These are phyloP conservation scores for Apiotrichum veenhuisii DNA, from an alignment of 1,284 basidiomycete species.

Conservation along the genomic window DNA sequence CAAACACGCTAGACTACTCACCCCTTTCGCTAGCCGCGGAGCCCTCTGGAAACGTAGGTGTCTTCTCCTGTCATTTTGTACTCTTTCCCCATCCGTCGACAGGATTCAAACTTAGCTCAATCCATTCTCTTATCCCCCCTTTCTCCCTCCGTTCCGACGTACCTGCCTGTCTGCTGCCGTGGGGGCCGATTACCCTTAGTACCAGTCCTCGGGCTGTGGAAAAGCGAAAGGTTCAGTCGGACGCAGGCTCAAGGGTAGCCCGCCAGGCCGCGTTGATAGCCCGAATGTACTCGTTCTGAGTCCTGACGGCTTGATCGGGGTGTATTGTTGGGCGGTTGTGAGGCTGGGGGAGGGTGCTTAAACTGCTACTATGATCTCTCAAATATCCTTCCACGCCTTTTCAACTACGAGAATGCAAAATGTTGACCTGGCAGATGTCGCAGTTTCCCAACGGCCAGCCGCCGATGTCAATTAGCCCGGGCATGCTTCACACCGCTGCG, in stretches of 20 bases:
- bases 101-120: constrained; percentile 51
- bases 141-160: constrained; percentile 17
- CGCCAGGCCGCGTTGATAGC: constrained; percentile 23
- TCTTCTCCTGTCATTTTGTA: background rate
- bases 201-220: constrained; percentile 2
- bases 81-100: constrained; percentile 14
- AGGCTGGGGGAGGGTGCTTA: constrained; percentile 37
- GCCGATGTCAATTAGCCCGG: background rate
- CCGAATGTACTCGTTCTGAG: constrained; percentile 30
- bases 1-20: background rate
- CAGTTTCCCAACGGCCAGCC: constrained; percentile 15
- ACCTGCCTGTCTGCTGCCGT: constrained; percentile 19
- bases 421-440: constrained; percentile 26
- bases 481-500: background rate
- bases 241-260: constrained; percentile 15
- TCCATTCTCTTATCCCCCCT: constrained; percentile 48
- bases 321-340: constrained; percentile 27
- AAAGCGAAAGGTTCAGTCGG: constrained; percentile 6
- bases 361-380: constrained; percentile 45
- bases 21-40: background rate
- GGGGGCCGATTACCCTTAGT: constrained; percentile 10
- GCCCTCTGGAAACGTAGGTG: constrained; percentile 7
- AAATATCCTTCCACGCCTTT: background rate
- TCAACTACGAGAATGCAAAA: background rate
- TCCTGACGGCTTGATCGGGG: constrained; percentile 18